Conservation (phyloP, 176 grass and related monocot species). For the Themeda triandra region DNA sequence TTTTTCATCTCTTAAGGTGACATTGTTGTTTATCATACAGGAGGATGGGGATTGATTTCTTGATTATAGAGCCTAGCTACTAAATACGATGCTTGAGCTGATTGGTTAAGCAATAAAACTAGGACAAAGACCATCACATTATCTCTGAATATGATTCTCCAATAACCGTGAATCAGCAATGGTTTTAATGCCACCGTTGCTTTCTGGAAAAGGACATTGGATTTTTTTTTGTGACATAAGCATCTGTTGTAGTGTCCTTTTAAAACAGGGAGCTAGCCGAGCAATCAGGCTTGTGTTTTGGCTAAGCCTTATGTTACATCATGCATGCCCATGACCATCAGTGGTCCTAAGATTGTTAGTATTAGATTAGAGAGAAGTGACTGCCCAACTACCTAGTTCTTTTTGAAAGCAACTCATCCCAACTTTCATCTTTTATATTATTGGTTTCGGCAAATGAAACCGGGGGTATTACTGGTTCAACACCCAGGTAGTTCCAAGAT, state of each 20-base stretch:
- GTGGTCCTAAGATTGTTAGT: conserved; percentile 6
- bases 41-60: too few species aligned
- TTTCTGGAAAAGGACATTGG: conserved; percentile 16
- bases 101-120: not conserved
- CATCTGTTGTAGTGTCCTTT: conserved; percentile 16
- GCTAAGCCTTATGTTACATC: conserved; percentile 33
- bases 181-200: not conserved
- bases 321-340: not conserved
- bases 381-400: conserved; percentile 23
- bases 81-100: not conserved
- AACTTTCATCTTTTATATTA: conserved; percentile 3
- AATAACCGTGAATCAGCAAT: not conserved
- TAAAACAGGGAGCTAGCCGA: not conserved
- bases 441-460: not conserved
- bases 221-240: not conserved
- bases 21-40: not conserved
- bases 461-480: not conserved
- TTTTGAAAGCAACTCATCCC: conserved; percentile 9
- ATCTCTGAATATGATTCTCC: not conserved
- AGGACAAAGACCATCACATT: not conserved
- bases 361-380: not conserved
- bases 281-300: conserved; percentile 5
- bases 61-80: not conserved
- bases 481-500: not conserved
- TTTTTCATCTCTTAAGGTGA: not conserved